Percentiles rank a stretch among this genome's conserved stretches.
Evolutionary conservation across 176 grass and related monocot species (phyloP).

Genomic region (Bromus sterilis): DNA sequence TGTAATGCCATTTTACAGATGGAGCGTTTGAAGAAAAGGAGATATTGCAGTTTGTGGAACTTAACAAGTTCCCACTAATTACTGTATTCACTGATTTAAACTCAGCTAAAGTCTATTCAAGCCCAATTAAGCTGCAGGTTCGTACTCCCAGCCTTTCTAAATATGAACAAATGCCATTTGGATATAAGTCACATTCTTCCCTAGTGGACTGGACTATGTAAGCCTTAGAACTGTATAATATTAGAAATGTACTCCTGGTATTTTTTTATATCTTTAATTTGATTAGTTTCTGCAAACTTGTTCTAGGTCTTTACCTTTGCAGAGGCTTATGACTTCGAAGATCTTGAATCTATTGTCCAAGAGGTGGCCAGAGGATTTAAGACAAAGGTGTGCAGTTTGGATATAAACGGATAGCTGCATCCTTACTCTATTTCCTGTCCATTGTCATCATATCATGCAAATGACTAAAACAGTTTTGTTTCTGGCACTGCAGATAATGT

Average conservation of each 20-base stretch:
- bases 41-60: constrained; percentile 73
- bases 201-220: background rate
- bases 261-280: constrained; percentile 17
- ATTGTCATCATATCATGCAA: background rate
- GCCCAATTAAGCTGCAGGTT: constrained; percentile 93
- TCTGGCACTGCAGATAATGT: constrained; percentile 68
- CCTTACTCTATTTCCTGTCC: background rate
- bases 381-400: constrained; percentile 59
- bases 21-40: constrained; percentile 65
- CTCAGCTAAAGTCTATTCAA: constrained; percentile 84
- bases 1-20: constrained; percentile 45
- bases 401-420: background rate
- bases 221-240: background rate
- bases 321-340: constrained; percentile 74
- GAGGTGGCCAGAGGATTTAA: constrained; percentile 69
- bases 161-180: background rate
- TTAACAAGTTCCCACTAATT: constrained; percentile 86
- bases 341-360: constrained; percentile 57
- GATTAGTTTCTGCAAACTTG: constrained; percentile 21
- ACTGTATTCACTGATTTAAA: constrained; percentile 76
- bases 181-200: background rate
- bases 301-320: constrained; percentile 78
- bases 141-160: background rate
- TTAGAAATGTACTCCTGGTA: background rate
- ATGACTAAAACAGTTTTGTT: constrained; percentile 13